Evolutionary conservation across 2,329 filamentous ascomycete species (phyloP), one percentile per base, ranked within the genome.

Genomic region (Sphaerulina vaccinii): DNA sequence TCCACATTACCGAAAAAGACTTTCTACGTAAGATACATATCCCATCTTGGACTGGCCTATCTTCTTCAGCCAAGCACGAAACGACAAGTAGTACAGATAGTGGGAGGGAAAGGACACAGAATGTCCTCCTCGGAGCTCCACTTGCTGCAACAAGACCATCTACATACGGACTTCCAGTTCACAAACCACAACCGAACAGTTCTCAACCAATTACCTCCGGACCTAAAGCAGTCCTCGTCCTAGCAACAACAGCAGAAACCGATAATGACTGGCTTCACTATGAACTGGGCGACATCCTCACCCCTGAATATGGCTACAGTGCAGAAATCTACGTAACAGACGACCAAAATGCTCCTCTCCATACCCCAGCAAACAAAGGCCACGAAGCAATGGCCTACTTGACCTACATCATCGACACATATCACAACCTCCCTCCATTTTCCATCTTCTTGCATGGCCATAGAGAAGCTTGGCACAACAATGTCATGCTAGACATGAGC

Each of bases 301-400:
- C 41, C 11, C 44, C 40, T 7, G 35, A 49, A 9, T 42, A 47
- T 11, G 47, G 45, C 41, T 52, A 55, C n/a, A 29, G 36, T 16
- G 54, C 56, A 2, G 54, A 57, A 7, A 45, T 60, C 9, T 61
- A 61, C 33, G 51, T 59, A 9, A 55, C 48, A n/a, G 41, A 61
- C 43, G 40, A 61, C 36, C n/a, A 29, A 8, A 63, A 60, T 1
- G 77, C 77, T 2, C 64, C 68, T 13, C 70, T 77, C 13, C 77
- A 78, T 56, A 75, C 79, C 0, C 77, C 78, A 0, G 71, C 73
- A 37, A 80, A 81, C 62, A 82, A 82, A 66, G 83, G 83, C 40
- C 78, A 83, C 61, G 83, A 86, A 68, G 81, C 79, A 35, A 79
- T 82, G 69, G 76, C 81, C 7, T 85, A 85, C 63, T 73, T 83